Percentiles rank a stretch among this genome's conserved stretches.
Evolutionary conservation across 2,329 filamentous ascomycete genomes (phyloP).

Genomic region (Colletotrichum graminicola): DNA sequence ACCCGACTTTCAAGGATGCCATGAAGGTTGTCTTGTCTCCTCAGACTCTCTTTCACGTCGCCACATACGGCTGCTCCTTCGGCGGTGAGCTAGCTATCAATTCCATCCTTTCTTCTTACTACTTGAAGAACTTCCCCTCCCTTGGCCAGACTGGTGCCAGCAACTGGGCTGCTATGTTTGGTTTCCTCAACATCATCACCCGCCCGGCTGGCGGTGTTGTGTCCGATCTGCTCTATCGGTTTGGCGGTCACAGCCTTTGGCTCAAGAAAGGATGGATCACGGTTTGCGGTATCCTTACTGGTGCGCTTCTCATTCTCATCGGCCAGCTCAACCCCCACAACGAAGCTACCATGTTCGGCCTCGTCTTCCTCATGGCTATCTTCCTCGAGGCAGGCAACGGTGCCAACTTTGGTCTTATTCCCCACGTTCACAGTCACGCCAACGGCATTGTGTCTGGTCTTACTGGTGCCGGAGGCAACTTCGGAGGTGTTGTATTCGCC

Average conservation of each 20-base stretch:
- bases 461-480: conserved; percentile 83
- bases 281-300: conserved; percentile 70
- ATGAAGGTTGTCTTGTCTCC: conserved; percentile 61
- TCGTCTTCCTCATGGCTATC: conserved; percentile 81
- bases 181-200: conserved; percentile 77
- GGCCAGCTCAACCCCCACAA: conserved; percentile 73
- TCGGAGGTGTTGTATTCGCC: conserved; percentile 88
- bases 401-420: conserved; percentile 86
- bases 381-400: conserved; percentile 90
- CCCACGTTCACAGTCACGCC: conserved; percentile 85
- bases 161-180: conserved; percentile 79
- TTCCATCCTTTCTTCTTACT: conserved; percentile 69
- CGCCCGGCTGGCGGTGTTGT: conserved; percentile 74
- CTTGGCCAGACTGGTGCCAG: conserved; percentile 68
- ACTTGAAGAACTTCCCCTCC: conserved; percentile 69
- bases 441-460: conserved; percentile 84
- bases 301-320: conserved; percentile 71
- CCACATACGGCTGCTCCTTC: conserved; percentile 73
- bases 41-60: conserved; percentile 67
- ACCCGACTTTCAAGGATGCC: conserved; percentile 67
- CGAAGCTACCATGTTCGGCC: conserved; percentile 77
- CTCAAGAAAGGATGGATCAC: conserved; percentile 70
- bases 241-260: conserved; percentile 54
- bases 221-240: conserved; percentile 63
- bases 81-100: conserved; percentile 74